phyloP scores from a whole-genome alignment of 2,329 filamentous ascomycete genomes.

The Aotearoamyces nothofagi region DNA sequence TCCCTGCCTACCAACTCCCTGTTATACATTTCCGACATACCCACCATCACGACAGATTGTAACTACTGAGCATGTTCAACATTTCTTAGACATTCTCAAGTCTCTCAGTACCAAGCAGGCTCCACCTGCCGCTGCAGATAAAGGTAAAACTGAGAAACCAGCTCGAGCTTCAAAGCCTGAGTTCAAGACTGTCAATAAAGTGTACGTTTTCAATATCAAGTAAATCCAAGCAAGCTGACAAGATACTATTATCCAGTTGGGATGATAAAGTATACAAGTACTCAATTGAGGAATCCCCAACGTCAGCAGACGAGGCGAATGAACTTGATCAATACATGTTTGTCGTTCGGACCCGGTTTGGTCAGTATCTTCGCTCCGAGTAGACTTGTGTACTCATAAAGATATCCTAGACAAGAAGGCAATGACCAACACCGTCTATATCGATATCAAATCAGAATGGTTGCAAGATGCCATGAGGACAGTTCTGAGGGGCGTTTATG shows the following conservation, averaged over 20 bases:
- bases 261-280: conserved; percentile 1
- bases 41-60: neutral
- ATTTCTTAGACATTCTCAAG: conserved; percentile 4
- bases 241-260: conserved; percentile 1
- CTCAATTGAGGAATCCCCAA: conserved; percentile 3
- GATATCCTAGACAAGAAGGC: conserved; percentile 5
- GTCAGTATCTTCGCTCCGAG: conserved; percentile 5
- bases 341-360: conserved; percentile 5
- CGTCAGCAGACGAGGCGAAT: conserved; percentile 1
- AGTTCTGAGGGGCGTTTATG: conserved; percentile 2
- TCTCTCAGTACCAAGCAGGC: neutral
- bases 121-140: neutral
- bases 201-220: conserved; percentile 6
- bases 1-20: conserved; percentile 1
- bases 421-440: neutral
- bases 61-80: conserved; percentile 2
- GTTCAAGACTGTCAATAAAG: conserved; percentile 10
- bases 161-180: conserved; percentile 8
- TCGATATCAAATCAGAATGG: conserved; percentile 5
- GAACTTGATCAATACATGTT: conserved; percentile 8
- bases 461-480: conserved; percentile 4
- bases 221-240: neutral
- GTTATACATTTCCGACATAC: neutral
- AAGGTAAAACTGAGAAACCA: conserved; percentile 3
- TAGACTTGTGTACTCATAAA: conserved; percentile 1